Evolutionary conservation across 345 rosid genomes (phyloP).

Genomic region (Mercurialis annua): DNA sequence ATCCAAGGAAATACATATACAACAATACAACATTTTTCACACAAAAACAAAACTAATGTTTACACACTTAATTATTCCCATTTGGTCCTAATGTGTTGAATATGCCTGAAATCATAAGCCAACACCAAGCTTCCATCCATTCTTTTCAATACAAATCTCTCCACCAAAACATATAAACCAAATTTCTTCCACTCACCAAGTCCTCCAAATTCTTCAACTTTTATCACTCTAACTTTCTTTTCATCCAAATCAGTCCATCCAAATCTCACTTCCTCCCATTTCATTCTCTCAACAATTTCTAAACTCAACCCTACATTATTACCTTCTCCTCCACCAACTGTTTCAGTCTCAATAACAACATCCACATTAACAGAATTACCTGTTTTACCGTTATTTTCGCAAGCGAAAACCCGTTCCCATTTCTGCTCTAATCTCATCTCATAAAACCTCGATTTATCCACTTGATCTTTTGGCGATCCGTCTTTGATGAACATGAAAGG

Average conservation of each 20-base stretch:
- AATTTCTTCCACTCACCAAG: constrained; percentile 11
- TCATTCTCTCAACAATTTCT: constrained; percentile 19
- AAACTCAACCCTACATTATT: constrained; percentile 2
- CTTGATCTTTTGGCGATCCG: constrained; percentile 5
- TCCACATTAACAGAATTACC: constrained; percentile 7
- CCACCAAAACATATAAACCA: constrained; percentile 21
- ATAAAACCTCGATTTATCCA: constrained; percentile 14
- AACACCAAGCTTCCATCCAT: constrained; percentile 17
- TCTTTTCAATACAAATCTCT: constrained; percentile 23
- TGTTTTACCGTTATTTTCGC: neutral
- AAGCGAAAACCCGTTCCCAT: constrained; percentile 14
- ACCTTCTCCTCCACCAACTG: neutral
- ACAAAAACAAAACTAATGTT: no score
- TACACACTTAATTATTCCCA: constrained; percentile 17
- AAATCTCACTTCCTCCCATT: constrained; percentile 10
- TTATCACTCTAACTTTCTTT: constrained; percentile 5
- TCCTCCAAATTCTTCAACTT: constrained; percentile 4
- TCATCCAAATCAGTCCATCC: constrained; percentile 12
- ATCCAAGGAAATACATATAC: no score
- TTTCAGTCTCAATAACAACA: constrained; percentile 1
- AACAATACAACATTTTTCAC: no score
- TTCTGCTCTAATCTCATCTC: constrained; percentile 20
- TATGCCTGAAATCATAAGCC: constrained; percentile 13
- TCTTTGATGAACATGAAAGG: constrained; percentile 26
- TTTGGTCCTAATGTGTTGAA: constrained; percentile 4